These are phyloP conservation scores for Perilla frutescens DNA, from an alignment of 257 asterid genomes.

Conservation along the genomic window DNA sequence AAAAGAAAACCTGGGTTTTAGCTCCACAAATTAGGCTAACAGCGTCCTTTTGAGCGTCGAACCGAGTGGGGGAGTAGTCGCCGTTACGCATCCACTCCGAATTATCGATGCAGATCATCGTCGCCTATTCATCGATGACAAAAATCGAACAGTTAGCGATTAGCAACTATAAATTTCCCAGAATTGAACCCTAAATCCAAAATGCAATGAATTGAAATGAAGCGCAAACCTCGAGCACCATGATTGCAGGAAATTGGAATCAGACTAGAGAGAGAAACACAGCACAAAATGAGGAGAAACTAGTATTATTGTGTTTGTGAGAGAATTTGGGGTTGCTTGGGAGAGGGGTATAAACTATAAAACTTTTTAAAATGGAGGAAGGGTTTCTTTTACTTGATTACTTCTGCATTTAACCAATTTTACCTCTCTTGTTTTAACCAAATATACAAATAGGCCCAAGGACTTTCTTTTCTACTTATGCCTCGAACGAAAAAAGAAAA, in stretches of 20 bases:
- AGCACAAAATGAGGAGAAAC: constrained; percentile 7
- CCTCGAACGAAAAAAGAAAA: no score
- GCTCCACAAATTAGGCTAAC: constrained; percentile 98
- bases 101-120: constrained; percentile 97
- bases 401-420: background rate
- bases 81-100: constrained; percentile 99
- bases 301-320: constrained; percentile 5
- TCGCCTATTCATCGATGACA: constrained; percentile 56
- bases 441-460: background rate
- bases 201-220: background rate
- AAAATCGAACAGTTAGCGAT: constrained; percentile 18
- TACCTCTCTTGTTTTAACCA: background rate
- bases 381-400: constrained; percentile 3
- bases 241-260: constrained; percentile 39
- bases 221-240: constrained; percentile 91
- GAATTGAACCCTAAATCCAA: constrained; percentile 31
- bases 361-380: background rate
- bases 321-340: constrained; percentile 42
- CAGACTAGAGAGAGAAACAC: background rate
- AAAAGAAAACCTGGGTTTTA: constrained; percentile 74
- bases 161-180: background rate
- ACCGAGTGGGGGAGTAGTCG: constrained; percentile 84
- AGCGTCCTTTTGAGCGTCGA: constrained; percentile 93
- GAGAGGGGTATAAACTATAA: constrained; percentile 32
- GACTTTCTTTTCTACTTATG: background rate